Evolutionary conservation across 1,284 basidiomycete species (phyloP).

Genomic region (Amylostereum areolatum): DNA sequence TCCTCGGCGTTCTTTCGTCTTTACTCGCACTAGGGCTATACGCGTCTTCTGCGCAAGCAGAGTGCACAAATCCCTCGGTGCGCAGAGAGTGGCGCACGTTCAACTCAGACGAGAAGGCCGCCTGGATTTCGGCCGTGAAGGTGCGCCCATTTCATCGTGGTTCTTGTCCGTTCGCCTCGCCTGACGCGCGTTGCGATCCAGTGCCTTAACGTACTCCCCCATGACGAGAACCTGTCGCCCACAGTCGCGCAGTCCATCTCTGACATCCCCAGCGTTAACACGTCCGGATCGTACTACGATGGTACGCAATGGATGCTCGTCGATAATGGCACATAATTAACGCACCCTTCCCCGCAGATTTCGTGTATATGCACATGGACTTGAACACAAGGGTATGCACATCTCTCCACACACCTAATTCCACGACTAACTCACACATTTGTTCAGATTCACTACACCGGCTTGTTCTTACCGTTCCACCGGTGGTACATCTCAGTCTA

Average conservation of each 20-base stretch:
- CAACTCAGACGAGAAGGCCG: slow-evolving; percentile 12
- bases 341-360: not conserved
- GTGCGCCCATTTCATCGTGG: slow-evolving; percentile 7
- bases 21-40: too few relatives aligned
- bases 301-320: not conserved
- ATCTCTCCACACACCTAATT: not conserved
- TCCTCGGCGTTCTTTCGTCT: too few relatives aligned
- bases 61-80: slow-evolving; percentile 16
- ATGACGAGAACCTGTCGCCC: not conserved
- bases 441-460: slow-evolving; percentile 28
- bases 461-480: slow-evolving; percentile 31
- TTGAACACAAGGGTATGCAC: slow-evolving; percentile 3
- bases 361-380: slow-evolving; percentile 9
- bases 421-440: not conserved
- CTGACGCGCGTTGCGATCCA: not conserved
- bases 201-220: not conserved
- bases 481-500: slow-evolving; percentile 28
- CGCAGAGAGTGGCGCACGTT: slow-evolving; percentile 23
- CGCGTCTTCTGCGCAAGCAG: not conserved
- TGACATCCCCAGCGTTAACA: slow-evolving; percentile 1
- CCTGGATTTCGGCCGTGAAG: slow-evolving; percentile 23
- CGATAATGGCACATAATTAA: too few relatives aligned
- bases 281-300: slow-evolving; percentile 6
- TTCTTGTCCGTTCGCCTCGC: too few relatives aligned
- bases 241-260: not conserved